A percentile compares a stretch with the other conserved stretches of the same genome.
These are phyloP conservation scores for Vitis rupestris DNA, from an alignment of 164 flowering plant species.

Conservation along the genomic window DNA sequence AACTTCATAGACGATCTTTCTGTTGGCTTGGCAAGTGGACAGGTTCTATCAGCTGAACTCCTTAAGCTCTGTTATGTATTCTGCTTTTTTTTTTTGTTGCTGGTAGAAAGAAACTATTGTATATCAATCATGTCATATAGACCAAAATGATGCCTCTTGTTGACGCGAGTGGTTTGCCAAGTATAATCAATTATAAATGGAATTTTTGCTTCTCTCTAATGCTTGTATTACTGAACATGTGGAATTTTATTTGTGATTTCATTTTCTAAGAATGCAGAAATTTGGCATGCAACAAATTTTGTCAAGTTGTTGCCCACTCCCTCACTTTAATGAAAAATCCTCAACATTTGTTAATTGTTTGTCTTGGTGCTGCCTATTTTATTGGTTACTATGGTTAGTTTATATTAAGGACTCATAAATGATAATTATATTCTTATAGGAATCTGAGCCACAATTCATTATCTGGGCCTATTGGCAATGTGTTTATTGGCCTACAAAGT, in stretches of 20 bases:
- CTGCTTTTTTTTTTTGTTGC: background rate
- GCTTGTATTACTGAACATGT: no score
- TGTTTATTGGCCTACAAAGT: constrained; percentile 52
- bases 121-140: constrained; percentile 28
- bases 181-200: constrained; percentile 75
- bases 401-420: background rate
- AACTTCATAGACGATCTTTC: constrained; percentile 95
- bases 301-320: constrained; percentile 59
- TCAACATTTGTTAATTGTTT: constrained; percentile 60
- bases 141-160: constrained; percentile 96
- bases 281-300: constrained; percentile 62
- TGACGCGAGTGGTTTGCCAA: constrained; percentile 89
- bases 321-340: constrained; percentile 44
- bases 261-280: constrained; percentile 44
- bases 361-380: background rate
- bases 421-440: constrained; percentile 35
- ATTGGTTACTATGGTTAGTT: background rate
- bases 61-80: background rate
- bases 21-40: constrained; percentile 96
- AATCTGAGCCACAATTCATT: constrained; percentile 70
- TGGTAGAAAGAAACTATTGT: constrained; percentile 4
- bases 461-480: constrained; percentile 71
- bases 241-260: background rate
- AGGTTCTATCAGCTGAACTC: constrained; percentile 37
- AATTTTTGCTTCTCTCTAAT: background rate